These are phyloP conservation scores for Mycena filopes DNA, from an alignment of 768 basidiomycete genomes.

Conservation along the genomic window DNA sequence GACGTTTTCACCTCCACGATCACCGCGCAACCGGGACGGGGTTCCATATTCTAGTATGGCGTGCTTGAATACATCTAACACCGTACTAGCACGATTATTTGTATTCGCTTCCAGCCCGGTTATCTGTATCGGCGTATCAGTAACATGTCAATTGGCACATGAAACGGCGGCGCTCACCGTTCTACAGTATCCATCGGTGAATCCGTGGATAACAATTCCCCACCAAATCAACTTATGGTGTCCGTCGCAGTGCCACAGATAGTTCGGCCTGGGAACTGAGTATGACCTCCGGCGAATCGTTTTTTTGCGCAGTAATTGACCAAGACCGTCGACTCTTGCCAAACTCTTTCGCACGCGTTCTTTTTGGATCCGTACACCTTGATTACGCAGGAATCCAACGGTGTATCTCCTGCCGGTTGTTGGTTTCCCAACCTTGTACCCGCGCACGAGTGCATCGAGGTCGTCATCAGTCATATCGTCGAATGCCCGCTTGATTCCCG, in stretches of 20 bases:
- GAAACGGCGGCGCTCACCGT: no score
- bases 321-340: constrained; percentile 36
- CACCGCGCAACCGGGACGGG: no score
- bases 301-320: constrained; percentile 32
- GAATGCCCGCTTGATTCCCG: not conserved
- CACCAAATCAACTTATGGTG: constrained; percentile 42
- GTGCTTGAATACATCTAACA: constrained; percentile 39
- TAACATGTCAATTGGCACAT: no score
- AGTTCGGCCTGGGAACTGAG: constrained; percentile 34
- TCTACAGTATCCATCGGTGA: no score
- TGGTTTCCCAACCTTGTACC: constrained; percentile 31
- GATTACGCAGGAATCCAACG: constrained; percentile 32
- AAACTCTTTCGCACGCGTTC: constrained; percentile 31
- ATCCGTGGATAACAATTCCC: constrained; percentile 21
- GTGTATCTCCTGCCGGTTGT: constrained; percentile 39
- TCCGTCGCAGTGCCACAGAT: no score
- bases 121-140: constrained; percentile 34
- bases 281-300: constrained; percentile 31
- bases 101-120: constrained; percentile 38
- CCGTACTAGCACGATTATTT: constrained; percentile 43
- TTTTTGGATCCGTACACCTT: constrained; percentile 36
- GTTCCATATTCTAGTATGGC: constrained; percentile 34
- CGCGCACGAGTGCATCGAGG: constrained; percentile 11
- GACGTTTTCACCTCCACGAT: constrained; percentile 49
- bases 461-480: constrained; percentile 5